phyloP scores from a whole-genome alignment of 192 early-diverging fungal genomes.

The Coemansia sp. region DNA sequence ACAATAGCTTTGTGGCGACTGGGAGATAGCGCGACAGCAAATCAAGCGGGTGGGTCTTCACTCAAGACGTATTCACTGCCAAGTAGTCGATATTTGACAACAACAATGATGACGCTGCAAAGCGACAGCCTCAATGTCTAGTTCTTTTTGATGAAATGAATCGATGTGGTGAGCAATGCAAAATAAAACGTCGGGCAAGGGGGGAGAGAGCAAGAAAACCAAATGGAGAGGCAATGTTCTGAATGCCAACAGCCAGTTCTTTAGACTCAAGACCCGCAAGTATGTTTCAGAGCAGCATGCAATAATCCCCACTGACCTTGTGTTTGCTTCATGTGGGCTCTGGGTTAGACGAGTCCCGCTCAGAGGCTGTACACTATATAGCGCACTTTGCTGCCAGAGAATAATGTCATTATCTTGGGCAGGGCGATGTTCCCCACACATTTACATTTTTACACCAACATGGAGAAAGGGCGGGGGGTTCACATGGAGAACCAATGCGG shows the following conservation, averaged over 20 bases:
- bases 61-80: background rate
- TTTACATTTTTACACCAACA: background rate
- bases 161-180: background rate
- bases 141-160: background rate
- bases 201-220: background rate
- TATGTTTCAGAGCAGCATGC: constrained; percentile 11
- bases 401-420: background rate
- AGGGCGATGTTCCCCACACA: background rate
- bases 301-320: background rate
- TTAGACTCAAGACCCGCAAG: background rate
- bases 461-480: background rate
- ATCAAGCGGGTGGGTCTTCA: background rate
- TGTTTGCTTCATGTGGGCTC: background rate
- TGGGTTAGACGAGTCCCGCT: background rate
- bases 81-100: background rate
- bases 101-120: background rate
- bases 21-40: background rate
- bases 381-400: background rate
- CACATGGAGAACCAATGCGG: background rate
- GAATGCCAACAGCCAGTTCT: background rate
- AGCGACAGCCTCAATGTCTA: background rate
- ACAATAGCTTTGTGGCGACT: background rate
- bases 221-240: background rate
- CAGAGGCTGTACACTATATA: background rate
- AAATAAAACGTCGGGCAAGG: background rate